A percentile compares a stretch with the other conserved stretches of the same genome.
Evolutionary conservation across 805 yeast genomes (phyloP).

Genomic region (Nakazawaea ambrosiae): DNA sequence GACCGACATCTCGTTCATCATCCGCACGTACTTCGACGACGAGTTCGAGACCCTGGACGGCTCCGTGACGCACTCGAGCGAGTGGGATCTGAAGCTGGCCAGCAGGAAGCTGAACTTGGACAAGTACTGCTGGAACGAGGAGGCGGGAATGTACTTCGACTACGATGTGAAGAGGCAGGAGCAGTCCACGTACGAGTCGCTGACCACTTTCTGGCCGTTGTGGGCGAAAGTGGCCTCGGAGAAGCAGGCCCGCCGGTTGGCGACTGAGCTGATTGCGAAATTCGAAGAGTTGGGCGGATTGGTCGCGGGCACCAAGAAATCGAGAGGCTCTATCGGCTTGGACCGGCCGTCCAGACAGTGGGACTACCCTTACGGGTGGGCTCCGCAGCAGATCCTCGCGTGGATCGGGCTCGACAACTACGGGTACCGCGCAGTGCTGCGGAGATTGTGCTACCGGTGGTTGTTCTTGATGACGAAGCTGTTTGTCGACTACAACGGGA

Average conservation of each 20-base stretch:
- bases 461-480: slow-evolving; percentile 81
- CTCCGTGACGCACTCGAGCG: slow-evolving; percentile 34
- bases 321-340: slow-evolving; percentile 65
- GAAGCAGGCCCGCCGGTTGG: slow-evolving; percentile 62
- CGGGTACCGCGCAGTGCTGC: slow-evolving; percentile 57
- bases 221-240: slow-evolving; percentile 69
- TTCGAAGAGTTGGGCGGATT: slow-evolving; percentile 88
- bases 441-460: slow-evolving; percentile 82
- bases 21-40: slow-evolving; percentile 50
- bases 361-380: slow-evolving; percentile 99
- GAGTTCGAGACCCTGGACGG: slow-evolving; percentile 31
- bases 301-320: slow-evolving; percentile 71
- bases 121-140: slow-evolving; percentile 78
- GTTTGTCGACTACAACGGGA: slow-evolving; percentile 88
- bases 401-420: slow-evolving; percentile 82
- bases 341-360: slow-evolving; percentile 88
- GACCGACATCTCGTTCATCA: slow-evolving; percentile 64
- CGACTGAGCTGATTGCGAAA: slow-evolving; percentile 49
- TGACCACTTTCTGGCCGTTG: slow-evolving; percentile 87
- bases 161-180: slow-evolving; percentile 55
- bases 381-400: slow-evolving; percentile 92
- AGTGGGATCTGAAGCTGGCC: slow-evolving; percentile 60
- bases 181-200: slow-evolving; percentile 70
- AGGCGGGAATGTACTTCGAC: slow-evolving; percentile 74
- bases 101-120: slow-evolving; percentile 48